Evolutionary conservation across 2,329 filamentous ascomycete species (phyloP).

Genomic region (Aspergillus hortae): DNA sequence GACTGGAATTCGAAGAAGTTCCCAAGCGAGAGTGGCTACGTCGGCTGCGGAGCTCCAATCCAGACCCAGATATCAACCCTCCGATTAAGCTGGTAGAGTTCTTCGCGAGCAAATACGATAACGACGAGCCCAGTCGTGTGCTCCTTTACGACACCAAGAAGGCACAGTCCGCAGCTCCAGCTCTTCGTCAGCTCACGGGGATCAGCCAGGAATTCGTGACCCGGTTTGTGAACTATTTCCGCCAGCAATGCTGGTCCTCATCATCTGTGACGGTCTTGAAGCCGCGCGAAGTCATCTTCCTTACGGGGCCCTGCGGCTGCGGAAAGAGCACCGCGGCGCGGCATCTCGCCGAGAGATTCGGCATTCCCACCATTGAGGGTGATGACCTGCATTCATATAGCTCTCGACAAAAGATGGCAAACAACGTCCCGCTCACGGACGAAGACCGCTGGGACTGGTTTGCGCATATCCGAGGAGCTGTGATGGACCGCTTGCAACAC

Average conservation of each 20-base stretch:
- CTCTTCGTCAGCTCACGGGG: constrained; percentile 11
- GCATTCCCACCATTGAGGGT: constrained; percentile 40
- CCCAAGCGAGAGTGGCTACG: constrained; percentile 25
- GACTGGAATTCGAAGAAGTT: constrained; percentile 32
- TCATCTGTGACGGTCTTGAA: background rate
- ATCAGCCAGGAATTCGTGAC: constrained; percentile 8
- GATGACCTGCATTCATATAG: constrained; percentile 50
- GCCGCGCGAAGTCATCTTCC: constrained; percentile 20
- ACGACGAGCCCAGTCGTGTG: constrained; percentile 19
- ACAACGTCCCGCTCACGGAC: constrained; percentile 49
- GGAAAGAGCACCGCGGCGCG: constrained; percentile 53
- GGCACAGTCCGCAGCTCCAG: constrained; percentile 13
- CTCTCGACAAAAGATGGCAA: constrained; percentile 52
- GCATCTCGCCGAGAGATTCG: constrained; percentile 41
- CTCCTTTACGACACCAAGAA: constrained; percentile 26
- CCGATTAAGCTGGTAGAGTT: constrained; percentile 53
- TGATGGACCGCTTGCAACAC: constrained; percentile 16
- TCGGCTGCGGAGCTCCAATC: constrained; percentile 44
- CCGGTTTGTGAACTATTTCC: constrained; percentile 14
- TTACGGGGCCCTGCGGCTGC: constrained; percentile 53
- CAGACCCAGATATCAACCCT: constrained; percentile 48
- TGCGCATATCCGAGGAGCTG: constrained; percentile 19
- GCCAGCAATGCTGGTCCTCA: constrained; percentile 12
- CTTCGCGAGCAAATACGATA: constrained; percentile 51
- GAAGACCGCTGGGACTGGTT: constrained; percentile 55